Evolutionary conservation across 805 yeast genomes (phyloP).

Genomic region (Candida parachauliodes): DNA sequence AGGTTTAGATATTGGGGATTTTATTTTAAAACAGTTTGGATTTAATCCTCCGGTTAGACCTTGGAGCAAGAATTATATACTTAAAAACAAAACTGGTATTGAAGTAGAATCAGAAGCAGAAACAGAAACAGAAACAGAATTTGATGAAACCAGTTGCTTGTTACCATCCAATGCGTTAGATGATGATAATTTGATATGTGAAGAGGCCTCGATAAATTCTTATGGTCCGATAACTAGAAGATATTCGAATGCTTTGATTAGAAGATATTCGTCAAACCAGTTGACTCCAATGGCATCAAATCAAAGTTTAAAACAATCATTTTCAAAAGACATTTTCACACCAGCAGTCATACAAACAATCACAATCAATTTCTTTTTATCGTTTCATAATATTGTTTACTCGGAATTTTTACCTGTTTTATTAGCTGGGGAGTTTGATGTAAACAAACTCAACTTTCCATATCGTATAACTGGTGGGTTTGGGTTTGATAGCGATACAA

Average conservation of each 20-base stretch:
- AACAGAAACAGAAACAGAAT: conserved; percentile 1
- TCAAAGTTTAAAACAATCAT: conserved; percentile 11
- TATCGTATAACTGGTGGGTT: conserved; percentile 50
- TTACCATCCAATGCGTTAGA: conserved; percentile 6
- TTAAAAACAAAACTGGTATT: not conserved
- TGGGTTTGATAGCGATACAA: conserved; percentile 42
- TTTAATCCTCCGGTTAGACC: conserved; percentile 23
- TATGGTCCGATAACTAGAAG: conserved; percentile 14
- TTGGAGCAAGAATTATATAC: conserved; percentile 18
- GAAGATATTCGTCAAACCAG: conserved; percentile 16
- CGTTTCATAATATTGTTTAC: conserved; percentile 48
- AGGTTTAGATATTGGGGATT: conserved; percentile 38
- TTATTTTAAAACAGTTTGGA: conserved; percentile 23
- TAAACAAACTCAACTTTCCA: conserved; percentile 41
- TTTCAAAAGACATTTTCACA: conserved; percentile 23
- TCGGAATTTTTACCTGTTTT: conserved; percentile 56
- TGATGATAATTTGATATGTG: conserved; percentile 4
- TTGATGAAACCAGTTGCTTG: conserved; percentile 2
- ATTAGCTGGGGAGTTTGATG: conserved; percentile 34
- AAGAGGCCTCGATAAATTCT: conserved; percentile 9
- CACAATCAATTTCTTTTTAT: conserved; percentile 36
- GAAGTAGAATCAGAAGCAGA: conserved; percentile 2
- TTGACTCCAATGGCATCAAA: conserved; percentile 12
- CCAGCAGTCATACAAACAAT: conserved; percentile 28
- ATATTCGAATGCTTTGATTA: conserved; percentile 18